Evolutionary conservation across 352 stramenopile genomes (phyloP).

Genomic region (Globisporangium spiculum): DNA sequence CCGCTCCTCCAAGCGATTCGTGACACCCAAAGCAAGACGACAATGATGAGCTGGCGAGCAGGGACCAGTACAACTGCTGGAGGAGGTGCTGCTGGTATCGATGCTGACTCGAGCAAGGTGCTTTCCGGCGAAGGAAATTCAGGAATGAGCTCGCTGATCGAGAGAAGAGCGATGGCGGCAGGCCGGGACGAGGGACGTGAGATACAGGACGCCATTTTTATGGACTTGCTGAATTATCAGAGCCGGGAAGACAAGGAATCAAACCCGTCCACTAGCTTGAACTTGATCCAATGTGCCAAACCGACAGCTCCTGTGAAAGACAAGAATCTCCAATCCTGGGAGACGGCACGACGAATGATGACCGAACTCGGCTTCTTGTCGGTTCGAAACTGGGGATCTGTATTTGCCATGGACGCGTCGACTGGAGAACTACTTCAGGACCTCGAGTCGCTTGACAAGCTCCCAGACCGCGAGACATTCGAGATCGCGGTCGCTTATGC

Average conservation of each 20-base stretch:
- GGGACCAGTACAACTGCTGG: constrained; percentile 10
- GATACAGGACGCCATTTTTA: constrained; percentile 66
- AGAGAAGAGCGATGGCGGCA: constrained; percentile 54
- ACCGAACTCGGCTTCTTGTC: constrained; percentile 81
- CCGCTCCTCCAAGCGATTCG: constrained; percentile 67
- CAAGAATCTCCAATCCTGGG: constrained; percentile 57
- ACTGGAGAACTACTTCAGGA: constrained; percentile 58
- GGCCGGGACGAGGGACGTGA: constrained; percentile 51
- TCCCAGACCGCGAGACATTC: constrained; percentile 76
- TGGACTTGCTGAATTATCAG: constrained; percentile 56
- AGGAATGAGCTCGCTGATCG: constrained; percentile 57
- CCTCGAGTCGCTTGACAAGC: constrained; percentile 69
- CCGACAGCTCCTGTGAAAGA: constrained; percentile 55
- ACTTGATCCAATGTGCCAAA: constrained; percentile 25
- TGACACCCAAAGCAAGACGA: constrained; percentile 48
- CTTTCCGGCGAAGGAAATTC: constrained; percentile 68
- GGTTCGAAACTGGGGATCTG: constrained; percentile 79
- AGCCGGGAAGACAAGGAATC: constrained; percentile 49
- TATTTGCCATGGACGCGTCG: constrained; percentile 74
- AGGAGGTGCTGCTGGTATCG: constrained; percentile 15
- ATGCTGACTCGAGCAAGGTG: constrained; percentile 27
- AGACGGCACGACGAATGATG: constrained; percentile 79
- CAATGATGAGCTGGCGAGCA: constrained; percentile 74
- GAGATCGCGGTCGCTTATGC: constrained; percentile 80
- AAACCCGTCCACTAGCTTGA: constrained; percentile 17